Base-by-base conservation (phyloP, 176 grass and related monocot genomes). In the Cocos nucifera region DNA sequence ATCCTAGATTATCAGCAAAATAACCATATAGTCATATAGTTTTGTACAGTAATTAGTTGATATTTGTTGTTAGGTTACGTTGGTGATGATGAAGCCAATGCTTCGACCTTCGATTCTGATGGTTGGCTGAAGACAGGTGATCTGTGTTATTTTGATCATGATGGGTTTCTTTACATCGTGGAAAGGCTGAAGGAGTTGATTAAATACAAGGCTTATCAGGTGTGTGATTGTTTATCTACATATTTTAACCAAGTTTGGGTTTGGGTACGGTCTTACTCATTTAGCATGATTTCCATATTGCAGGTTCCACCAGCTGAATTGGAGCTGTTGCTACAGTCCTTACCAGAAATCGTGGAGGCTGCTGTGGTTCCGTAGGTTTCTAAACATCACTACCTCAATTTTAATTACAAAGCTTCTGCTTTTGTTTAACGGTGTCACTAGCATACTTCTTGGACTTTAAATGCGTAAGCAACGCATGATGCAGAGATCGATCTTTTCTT, bases 161-260 rank as follows among this genome's bases (percentile, higher is more conserved):
- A 86, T 35, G 89, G 85, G 2, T 85, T 85, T 53, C 14, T 95
- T 52, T 82, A 80, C 57, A 23, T 95, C 6, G 82, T 95, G 0
- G 85, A 89, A 23, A 58, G 89, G 53, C 69, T 95, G 1, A 95
- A 95, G 58, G 89, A 95, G 65, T 63, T 89, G 22, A 95, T 95
- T 44, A 95, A 95, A 48, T 95, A 95, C 78, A 95, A 95, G 67
- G 90, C 74, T 57, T 90, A 95, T 51, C 90, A 95, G 86, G 90
- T 95, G 8, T 44, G 35, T 12, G 35, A 44, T 3, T 9, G 19
- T 16, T 51, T 25, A 22, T 53, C 22, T 20, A 28, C 56, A 16
- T 16, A 56, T 64, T 53, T 39, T 75, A 23, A 20, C 2, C 35
- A 44, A 12, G 35, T 44, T 44, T 44, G 0, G 26, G 35, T 12